phyloP scores from a whole-genome alignment of 805 yeast genomes.

The Myxozyma mucilagina region DNA sequence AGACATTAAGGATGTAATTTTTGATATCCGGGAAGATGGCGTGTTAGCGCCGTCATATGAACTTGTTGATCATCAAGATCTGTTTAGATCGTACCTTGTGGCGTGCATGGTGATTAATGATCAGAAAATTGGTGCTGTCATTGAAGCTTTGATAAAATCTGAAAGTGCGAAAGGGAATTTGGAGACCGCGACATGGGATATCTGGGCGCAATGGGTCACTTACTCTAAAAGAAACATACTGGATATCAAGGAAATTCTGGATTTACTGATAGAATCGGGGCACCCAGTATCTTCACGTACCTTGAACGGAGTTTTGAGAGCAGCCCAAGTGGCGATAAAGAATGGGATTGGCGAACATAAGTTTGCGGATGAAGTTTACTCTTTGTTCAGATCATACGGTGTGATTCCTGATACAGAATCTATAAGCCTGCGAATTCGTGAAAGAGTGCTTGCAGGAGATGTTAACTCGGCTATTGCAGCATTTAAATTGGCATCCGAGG shows the following conservation, averaged over 20 bases:
- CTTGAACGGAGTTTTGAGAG: conserved; percentile 24
- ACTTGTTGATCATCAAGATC: conserved; percentile 11
- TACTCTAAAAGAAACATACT: conserved; percentile 32
- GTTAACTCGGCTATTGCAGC: conserved; percentile 22
- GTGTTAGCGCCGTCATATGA: conserved; percentile 15
- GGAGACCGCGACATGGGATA: conserved; percentile 43
- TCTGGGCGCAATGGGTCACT: conserved; percentile 41
- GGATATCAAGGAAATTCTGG: conserved; percentile 21
- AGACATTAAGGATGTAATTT: conserved; percentile 7
- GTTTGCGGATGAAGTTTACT: conserved; percentile 19
- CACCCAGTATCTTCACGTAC: conserved; percentile 32
- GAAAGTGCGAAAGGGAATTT: conserved; percentile 8
- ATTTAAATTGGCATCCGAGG: conserved; percentile 21
- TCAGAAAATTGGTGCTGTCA: not conserved
- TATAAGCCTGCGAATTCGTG: conserved; percentile 29
- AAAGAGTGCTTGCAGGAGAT: conserved; percentile 22
- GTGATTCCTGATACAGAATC: conserved; percentile 15
- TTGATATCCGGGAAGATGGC: conserved; percentile 5
- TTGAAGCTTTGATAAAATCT: conserved; percentile 5
- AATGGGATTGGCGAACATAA: not conserved
- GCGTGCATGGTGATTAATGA: conserved; percentile 22
- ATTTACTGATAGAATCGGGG: conserved; percentile 28
- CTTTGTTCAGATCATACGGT: conserved; percentile 1
- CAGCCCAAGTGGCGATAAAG: conserved; percentile 14
- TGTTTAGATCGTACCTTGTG: conserved; percentile 25